Evolutionary conservation across 371 early-diverging fungal species (phyloP).

Genomic region (Apophysomyces trapeziformis): DNA sequence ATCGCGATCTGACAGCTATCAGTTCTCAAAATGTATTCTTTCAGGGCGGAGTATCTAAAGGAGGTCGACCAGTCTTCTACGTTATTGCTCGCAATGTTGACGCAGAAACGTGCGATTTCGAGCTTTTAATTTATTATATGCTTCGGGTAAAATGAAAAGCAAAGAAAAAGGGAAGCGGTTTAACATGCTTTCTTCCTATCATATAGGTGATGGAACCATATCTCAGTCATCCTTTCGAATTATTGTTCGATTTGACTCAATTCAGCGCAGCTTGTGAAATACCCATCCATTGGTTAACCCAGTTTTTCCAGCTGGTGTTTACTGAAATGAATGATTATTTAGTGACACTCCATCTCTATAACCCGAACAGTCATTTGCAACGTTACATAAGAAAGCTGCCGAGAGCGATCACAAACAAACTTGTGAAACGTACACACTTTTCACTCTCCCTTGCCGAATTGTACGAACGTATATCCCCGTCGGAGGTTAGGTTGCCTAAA

Average conservation of each 20-base stretch:
- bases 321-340: constrained; percentile 59
- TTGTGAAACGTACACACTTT: constrained; percentile 70
- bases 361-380: constrained; percentile 75
- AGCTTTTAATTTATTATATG: constrained; percentile 75
- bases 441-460: constrained; percentile 65
- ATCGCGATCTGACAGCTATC: constrained; percentile 64
- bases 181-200: too few relatives aligned
- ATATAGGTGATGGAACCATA: constrained; percentile 60
- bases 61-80: constrained; percentile 82
- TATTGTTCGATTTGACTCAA: constrained; percentile 82
- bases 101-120: constrained; percentile 79
- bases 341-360: constrained; percentile 68
- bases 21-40: constrained; percentile 73
- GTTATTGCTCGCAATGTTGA: constrained; percentile 74
- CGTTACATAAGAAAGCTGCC: constrained; percentile 65
- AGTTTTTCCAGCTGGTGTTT: constrained; percentile 78
- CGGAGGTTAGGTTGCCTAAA: constrained; percentile 78
- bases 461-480: constrained; percentile 67
- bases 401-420: constrained; percentile 57
- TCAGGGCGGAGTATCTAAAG: constrained; percentile 79
- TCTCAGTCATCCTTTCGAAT: constrained; percentile 69
- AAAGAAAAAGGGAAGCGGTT: neutral
- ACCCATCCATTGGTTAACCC: constrained; percentile 72
- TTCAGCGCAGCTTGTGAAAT: constrained; percentile 80
- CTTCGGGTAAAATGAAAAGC: constrained; percentile 58